A percentile compares a stretch with the other conserved stretches of the same genome.
Conservation (phyloP, 345 rosid species). For the Boechera divaricarpa region DNA sequence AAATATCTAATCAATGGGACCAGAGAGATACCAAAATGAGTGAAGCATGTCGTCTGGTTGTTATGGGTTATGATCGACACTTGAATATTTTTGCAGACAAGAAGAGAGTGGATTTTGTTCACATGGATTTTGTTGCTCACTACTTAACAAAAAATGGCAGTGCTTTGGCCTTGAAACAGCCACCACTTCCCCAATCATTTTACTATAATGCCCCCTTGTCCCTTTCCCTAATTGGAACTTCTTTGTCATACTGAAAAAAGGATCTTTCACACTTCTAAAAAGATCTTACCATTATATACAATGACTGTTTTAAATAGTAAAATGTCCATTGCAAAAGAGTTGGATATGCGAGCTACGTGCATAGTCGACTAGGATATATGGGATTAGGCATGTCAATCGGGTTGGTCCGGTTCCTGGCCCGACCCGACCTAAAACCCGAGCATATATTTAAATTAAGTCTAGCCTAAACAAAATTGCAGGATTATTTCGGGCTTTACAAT, state of each 20-base stretch:
- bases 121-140: conserved; percentile 38
- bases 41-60: conserved; percentile 31
- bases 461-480: too few relatives aligned
- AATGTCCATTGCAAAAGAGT: too few relatives aligned
- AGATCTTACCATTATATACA: background rate
- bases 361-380: too few relatives aligned
- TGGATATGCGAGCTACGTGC: too few relatives aligned
- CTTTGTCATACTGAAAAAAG: background rate
- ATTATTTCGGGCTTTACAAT: too few relatives aligned
- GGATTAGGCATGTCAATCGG: too few relatives aligned
- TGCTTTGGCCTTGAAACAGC: conserved; percentile 34
- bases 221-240: conserved; percentile 29
- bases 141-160: conserved; percentile 31
- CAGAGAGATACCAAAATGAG: conserved; percentile 21
- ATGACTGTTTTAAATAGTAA: too few relatives aligned
- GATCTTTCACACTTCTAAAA: conserved; percentile 2
- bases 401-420: too few relatives aligned
- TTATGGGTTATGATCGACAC: conserved; percentile 10
- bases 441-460: too few relatives aligned
- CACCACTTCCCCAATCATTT: conserved; percentile 19
- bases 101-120: conserved; percentile 37
- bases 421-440: too few relatives aligned
- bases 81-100: conserved; percentile 37
- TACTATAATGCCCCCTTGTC: conserved; percentile 28
- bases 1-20: conserved; percentile 35